These are phyloP conservation scores for Gynostemma pentaphyllum DNA, from an alignment of 306 rosid genomes.

Conservation along the genomic window DNA sequence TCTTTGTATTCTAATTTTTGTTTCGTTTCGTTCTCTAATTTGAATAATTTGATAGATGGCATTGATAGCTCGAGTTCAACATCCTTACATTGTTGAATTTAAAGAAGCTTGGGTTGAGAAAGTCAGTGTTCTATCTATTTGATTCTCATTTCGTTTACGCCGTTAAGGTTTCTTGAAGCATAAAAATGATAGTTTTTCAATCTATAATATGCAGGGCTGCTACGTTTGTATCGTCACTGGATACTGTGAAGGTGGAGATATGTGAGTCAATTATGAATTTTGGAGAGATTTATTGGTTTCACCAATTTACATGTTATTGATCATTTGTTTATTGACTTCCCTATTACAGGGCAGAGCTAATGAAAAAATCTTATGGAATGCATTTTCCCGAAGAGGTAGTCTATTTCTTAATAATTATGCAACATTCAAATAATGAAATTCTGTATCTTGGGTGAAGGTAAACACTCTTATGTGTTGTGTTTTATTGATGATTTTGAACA, in stretches of 20 bases:
- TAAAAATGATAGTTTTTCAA: background rate
- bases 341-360: slow-evolving; percentile 69
- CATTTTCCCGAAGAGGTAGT: slow-evolving; percentile 92
- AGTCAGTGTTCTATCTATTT: slow-evolving; percentile 30
- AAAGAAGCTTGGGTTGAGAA: slow-evolving; percentile 99
- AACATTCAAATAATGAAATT: background rate
- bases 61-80: slow-evolving; percentile 87
- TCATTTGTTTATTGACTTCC: background rate
- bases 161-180: background rate
- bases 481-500: slow-evolving; percentile 31
- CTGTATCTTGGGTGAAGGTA: background rate
- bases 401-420: background rate
- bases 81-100: slow-evolving; percentile 88
- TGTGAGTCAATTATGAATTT: slow-evolving; percentile 66
- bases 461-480: too few species aligned
- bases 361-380: slow-evolving; percentile 80
- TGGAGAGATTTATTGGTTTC: too few species aligned
- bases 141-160: slow-evolving; percentile 5
- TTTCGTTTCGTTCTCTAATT: slow-evolving; percentile 9
- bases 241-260: slow-evolving; percentile 99
- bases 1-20: background rate
- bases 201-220: slow-evolving; percentile 70
- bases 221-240: slow-evolving; percentile 99
- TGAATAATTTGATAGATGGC: slow-evolving; percentile 61
- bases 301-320: background rate